Percentiles rank a stretch among this genome's conserved stretches.
These are phyloP conservation scores for Astrocystis sublimbata DNA, from an alignment of 495 filamentous ascomycete genomes.

Conservation along the genomic window DNA sequence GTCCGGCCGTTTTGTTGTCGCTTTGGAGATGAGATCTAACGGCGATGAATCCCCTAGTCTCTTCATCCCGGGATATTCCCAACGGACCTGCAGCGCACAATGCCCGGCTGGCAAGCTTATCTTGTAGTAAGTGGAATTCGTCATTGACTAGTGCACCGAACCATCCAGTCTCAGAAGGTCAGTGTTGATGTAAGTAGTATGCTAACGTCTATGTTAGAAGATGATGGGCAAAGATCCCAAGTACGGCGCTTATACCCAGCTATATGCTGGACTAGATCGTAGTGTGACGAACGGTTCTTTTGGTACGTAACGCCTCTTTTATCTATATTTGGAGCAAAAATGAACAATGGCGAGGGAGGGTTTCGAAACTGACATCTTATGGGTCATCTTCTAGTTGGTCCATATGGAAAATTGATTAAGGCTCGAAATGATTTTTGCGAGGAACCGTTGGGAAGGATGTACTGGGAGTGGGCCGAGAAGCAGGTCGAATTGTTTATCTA, in stretches of 20 bases:
- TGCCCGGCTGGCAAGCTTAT: conserved; percentile 14
- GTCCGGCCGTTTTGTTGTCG: background rate
- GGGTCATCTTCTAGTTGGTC: background rate
- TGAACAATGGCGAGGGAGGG: background rate
- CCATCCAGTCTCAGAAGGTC: no score
- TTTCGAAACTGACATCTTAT: background rate
- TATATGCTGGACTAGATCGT: background rate
- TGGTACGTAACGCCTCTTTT: background rate
- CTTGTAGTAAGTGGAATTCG: conserved; percentile 12
- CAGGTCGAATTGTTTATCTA: conserved; percentile 23
- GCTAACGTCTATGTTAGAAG: background rate
- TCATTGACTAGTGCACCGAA: no score
- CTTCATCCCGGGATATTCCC: conserved; percentile 31
- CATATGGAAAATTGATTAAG: background rate
- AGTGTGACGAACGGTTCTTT: background rate
- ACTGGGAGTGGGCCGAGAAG: conserved; percentile 43
- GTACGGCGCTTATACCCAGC: conserved; percentile 2
- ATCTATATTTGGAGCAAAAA: no score
- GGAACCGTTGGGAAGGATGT: conserved; percentile 27
- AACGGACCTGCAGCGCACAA: background rate
- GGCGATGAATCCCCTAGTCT: conserved; percentile 35
- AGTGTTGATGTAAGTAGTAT: no score
- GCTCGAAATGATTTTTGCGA: conserved; percentile 24
- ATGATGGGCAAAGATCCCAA: background rate
- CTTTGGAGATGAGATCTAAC: background rate